A percentile compares a stretch with the other conserved stretches of the same genome.
These are phyloP conservation scores for Teunomyces barrocoloradensis DNA, from an alignment of 805 yeast species.

Conservation along the genomic window DNA sequence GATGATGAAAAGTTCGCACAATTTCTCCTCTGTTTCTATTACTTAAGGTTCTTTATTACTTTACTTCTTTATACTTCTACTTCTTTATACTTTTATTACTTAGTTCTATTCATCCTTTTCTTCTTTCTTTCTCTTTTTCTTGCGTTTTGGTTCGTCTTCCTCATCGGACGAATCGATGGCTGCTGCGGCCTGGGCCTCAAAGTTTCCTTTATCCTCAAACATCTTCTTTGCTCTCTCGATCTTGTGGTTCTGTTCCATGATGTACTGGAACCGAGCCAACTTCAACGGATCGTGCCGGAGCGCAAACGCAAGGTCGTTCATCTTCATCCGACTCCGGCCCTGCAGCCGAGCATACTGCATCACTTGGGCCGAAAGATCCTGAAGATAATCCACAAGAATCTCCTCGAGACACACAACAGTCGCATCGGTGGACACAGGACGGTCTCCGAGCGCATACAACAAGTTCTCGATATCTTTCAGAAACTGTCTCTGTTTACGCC, in stretches of 20 bases:
- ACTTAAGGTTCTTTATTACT: too few species aligned
- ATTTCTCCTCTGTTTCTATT: too few species aligned
- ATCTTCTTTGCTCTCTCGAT: constrained; percentile 41
- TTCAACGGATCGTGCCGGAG: constrained; percentile 42
- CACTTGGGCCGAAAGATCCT: constrained; percentile 33
- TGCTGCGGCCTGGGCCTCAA: constrained; percentile 5
- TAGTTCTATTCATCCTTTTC: not conserved
- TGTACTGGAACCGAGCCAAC: constrained; percentile 39
- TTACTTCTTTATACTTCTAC: too few species aligned
- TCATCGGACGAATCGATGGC: constrained; percentile 15
- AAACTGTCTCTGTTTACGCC: constrained; percentile 37
- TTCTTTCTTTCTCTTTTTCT: constrained; percentile 19
- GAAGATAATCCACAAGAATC: constrained; percentile 33
- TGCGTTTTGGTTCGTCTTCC: constrained; percentile 10
- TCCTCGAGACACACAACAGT: constrained; percentile 41
- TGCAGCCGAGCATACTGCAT: constrained; percentile 35
- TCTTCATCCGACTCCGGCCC: constrained; percentile 37
- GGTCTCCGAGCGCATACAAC: constrained; percentile 41
- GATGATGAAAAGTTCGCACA: not conserved
- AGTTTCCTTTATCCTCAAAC: constrained; percentile 29
- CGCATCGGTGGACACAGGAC: constrained; percentile 37
- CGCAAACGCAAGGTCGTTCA: constrained; percentile 42
- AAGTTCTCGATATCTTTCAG: constrained; percentile 41
- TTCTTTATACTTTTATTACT: too few species aligned
- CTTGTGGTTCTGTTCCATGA: constrained; percentile 34